Base-by-base conservation (phyloP, 2,329 filamentous ascomycete species). In the Tolypocladium ophioglossoides region DNA sequence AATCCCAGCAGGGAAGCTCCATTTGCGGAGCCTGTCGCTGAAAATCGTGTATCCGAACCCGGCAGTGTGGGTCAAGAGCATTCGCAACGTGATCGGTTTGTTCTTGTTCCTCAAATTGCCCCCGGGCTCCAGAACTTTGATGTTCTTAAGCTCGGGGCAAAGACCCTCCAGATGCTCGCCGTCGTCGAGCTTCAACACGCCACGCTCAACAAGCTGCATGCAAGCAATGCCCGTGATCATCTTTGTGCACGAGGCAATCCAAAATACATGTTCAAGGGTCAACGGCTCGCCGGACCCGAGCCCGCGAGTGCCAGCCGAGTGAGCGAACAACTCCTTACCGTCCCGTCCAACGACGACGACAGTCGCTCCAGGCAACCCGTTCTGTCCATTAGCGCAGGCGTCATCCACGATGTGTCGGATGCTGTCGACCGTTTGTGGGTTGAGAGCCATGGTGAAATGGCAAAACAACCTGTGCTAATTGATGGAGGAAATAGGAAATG, bases 21-120 rank as follows among this genome's bases (percentile, higher is more conserved):
- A 78, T 16, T 80, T 68, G 18, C 73, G 61, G 30, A 83, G 61
- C 1, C 70, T 65, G 41, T 77, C 71, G 57, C 77, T 77, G 59
- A 78, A 78, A 57, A 83, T 80, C 0, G 74, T 67, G 61, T 85
- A 85, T 0, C 77, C 78, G 27, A 83, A 82, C 0, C 82, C 80
- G 38, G 79, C 73, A 37, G 73, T 74, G 52, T 84, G 80, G 2
- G 65, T 75, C 46, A 84, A 61, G 2, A 84, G 63, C 78, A 82
- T 82, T n/a, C 79, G 69, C 54, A 84, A 59, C 0, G 80, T 83
- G 52, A 84, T 83, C 0, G 63, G 59, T 2, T 66, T 72, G 32
- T 71, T 73, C 67, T 80, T 80, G 0, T 70, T 64, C 56, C 70
- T 73, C 8, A 72, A 53, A 1, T 60, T 64, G 1, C 72, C 68